These are phyloP conservation scores for Aspergillus latus DNA, from an alignment of 2,329 filamentous ascomycete species.

Conservation along the genomic window DNA sequence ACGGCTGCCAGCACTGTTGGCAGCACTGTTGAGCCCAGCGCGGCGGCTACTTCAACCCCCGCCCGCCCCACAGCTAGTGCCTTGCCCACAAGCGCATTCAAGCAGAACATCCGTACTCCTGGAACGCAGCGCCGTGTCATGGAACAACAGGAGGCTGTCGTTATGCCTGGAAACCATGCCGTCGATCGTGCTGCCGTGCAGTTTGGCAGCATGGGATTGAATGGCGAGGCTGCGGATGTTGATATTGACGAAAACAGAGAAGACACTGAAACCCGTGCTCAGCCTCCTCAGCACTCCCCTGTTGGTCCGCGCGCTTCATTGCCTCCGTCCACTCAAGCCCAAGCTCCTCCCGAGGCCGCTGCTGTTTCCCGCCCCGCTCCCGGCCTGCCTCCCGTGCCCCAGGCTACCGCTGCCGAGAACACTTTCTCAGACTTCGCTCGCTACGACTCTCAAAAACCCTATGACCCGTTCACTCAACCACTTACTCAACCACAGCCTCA, in stretches of 20 bases:
- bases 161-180: conserved; percentile 96
- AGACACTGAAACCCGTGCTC: conserved; percentile 89
- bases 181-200: conserved; percentile 91
- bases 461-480: conserved; percentile 83
- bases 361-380: conserved; percentile 61
- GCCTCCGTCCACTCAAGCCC: conserved; percentile 61
- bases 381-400: conserved; percentile 60
- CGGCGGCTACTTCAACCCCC: conserved; percentile 51
- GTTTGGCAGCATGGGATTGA: conserved; percentile 92
- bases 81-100: conserved; percentile 77
- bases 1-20: conserved; percentile 87
- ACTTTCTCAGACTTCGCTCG: conserved; percentile 54
- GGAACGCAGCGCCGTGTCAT: conserved; percentile 83
- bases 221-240: conserved; percentile 56
- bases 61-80: conserved; percentile 66
- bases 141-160: conserved; percentile 95
- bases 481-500: conserved; percentile 63
- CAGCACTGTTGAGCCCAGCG: conserved; percentile 75
- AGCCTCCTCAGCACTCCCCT: conserved; percentile 90
- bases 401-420: conserved; percentile 52
- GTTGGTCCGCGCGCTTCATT: conserved; percentile 82
- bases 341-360: conserved; percentile 36
- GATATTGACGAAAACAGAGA: conserved; percentile 94
- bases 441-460: conserved; percentile 70
- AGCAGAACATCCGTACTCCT: conserved; percentile 69